These are phyloP conservation scores for Cordyceps javanica DNA, from an alignment of 2,329 filamentous ascomycete species.

Conservation along the genomic window DNA sequence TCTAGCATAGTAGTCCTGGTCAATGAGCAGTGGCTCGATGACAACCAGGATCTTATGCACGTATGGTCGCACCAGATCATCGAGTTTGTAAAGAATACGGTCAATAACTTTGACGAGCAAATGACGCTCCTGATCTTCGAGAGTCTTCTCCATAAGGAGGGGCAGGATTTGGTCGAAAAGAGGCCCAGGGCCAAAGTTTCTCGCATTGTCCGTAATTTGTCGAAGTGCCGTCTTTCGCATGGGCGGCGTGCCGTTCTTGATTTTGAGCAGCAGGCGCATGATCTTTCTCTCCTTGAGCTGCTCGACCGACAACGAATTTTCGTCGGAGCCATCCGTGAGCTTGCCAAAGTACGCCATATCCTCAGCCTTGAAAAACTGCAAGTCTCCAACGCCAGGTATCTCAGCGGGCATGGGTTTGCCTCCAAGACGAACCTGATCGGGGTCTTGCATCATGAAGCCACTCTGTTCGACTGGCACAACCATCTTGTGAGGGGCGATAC, in stretches of 20 bases:
- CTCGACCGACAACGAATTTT: slow-evolving; percentile 86
- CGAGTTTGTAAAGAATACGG: slow-evolving; percentile 95
- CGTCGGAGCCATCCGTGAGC: slow-evolving; percentile 87
- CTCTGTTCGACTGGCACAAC: slow-evolving; percentile 67
- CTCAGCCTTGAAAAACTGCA: slow-evolving; percentile 97
- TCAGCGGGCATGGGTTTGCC: slow-evolving; percentile 91
- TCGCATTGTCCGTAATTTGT: slow-evolving; percentile 95
- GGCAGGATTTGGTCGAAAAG: slow-evolving; percentile 97
- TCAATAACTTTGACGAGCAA: slow-evolving; percentile 98
- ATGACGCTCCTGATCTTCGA: slow-evolving; percentile 97
- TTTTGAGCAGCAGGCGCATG: slow-evolving; percentile 91
- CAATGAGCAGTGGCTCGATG: slow-evolving; percentile 97
- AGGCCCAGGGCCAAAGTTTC: slow-evolving; percentile 87
- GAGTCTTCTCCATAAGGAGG: slow-evolving; percentile 93
- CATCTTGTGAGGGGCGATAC: slow-evolving; percentile 69
- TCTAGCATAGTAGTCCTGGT: slow-evolving; percentile 98
- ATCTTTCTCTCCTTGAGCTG: slow-evolving; percentile 98
- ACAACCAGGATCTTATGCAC: slow-evolving; percentile 98
- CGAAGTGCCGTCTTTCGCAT: slow-evolving; percentile 98
- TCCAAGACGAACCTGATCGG: slow-evolving; percentile 72
- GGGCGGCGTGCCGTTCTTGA: slow-evolving; percentile 97
- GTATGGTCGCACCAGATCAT: slow-evolving; percentile 91
- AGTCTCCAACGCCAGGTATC: slow-evolving; percentile 89
- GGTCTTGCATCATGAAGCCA: slow-evolving; percentile 97
- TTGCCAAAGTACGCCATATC: slow-evolving; percentile 99